Base-by-base conservation (phyloP, 495 filamentous ascomycete species). In the Aspergillus olivimuriae region DNA sequence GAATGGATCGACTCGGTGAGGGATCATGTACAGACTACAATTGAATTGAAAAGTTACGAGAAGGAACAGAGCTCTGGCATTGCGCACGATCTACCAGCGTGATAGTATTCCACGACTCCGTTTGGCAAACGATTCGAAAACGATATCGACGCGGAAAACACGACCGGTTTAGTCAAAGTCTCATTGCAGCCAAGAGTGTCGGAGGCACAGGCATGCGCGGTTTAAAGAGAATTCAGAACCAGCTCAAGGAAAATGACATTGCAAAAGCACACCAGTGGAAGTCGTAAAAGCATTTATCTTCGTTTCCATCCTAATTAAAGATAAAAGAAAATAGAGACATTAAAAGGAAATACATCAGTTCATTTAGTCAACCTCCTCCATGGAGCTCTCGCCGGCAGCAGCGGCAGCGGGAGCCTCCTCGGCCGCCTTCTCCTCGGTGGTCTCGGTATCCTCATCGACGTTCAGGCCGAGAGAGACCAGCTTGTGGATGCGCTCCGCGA, bases 401-500 rank as follows among this genome's bases (percentile, higher is more conserved):
- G 73, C 76, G 14, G 73, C 73, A 24, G 82, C 75, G 32, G 76
- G 73, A 54, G 77, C 70, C 39, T 78, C 84, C 60, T 81, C 80
- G 44, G 77, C 65, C 41, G 72, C 68, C 45, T 74, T 71, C 68
- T 82, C 80, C 51, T 80, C 81, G 35, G 63, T 69, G 42, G 83
- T 80, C 66, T 89, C 86, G 41, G 83, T 78, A 58, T 90, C 85
- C 74, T 95, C 94, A 46, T 96, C 89, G 40, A 97, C 81, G 76
- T 97, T 95, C 60, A 98, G 74, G 56, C 94, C 94, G 33, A 97
- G 81, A 44, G 87, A 87, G 33, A 98, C 90, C 39, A 98, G 87
- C 82, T 94, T 94, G 84, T 98, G 90, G 64, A 98, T 95, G 63
- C 92, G 92, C 78, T 96, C 87, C 48, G 92, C 89, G 65, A 97